Evolutionary conservation across 371 early-diverging fungal species (phyloP).

Genomic region (Mortierella sp.): DNA sequence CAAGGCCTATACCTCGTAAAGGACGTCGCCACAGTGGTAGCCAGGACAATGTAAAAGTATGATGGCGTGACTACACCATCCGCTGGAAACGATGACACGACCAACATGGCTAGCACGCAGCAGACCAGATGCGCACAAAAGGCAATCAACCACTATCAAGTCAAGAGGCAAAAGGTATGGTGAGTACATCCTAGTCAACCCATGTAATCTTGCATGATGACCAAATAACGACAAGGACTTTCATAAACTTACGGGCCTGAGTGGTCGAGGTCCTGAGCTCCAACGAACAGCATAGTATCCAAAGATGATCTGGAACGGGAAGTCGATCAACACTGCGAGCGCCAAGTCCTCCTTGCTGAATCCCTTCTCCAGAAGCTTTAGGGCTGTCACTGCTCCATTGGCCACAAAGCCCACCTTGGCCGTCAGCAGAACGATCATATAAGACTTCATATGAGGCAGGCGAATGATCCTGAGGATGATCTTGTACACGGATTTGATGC

Average conservation of each 20-base stretch:
- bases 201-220: too few species aligned
- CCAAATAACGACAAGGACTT: neutral
- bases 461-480: conserved; percentile 46
- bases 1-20: conserved; percentile 63
- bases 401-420: conserved; percentile 95
- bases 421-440: conserved; percentile 82
- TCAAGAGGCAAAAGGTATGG: neutral
- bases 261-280: conserved; percentile 88
- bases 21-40: conserved; percentile 84
- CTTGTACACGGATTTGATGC: conserved; percentile 66
- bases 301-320: conserved; percentile 95
- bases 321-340: conserved; percentile 91
- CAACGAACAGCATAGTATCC: conserved; percentile 97
- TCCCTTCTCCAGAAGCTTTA: conserved; percentile 94
- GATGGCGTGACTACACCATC: conserved; percentile 67
- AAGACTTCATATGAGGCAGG: conserved; percentile 71
- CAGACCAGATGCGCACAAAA: conserved; percentile 86
- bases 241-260: conserved; percentile 79
- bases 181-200: neutral
- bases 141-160: conserved; percentile 90
- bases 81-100: conserved; percentile 81
- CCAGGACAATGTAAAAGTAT: conserved; percentile 86
- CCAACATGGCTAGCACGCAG: conserved; percentile 82
- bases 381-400: conserved; percentile 91
- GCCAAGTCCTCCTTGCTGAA: conserved; percentile 95